Conservation (phyloP, 768 basidiomycete species). For the Amanita fuliginea region DNA sequence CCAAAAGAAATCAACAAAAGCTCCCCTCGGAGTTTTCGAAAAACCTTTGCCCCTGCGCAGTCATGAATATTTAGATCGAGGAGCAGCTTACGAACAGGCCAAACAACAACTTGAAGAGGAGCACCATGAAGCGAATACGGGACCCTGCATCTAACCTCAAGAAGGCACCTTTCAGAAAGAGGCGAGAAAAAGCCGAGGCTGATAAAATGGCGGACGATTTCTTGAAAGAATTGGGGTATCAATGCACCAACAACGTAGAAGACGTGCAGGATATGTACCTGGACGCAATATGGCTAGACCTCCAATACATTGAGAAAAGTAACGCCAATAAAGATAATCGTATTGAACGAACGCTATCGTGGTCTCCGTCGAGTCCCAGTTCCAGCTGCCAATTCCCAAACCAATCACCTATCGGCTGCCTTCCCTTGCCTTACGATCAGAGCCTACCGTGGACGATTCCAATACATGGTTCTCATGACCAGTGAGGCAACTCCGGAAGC, state of each 20-base stretch:
- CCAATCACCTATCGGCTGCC: slow-evolving; percentile 9
- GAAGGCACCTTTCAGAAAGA: too few species aligned
- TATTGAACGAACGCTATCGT: too few species aligned
- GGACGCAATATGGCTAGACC: too few species aligned
- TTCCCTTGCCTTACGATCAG: slow-evolving; percentile 7
- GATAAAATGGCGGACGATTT: slow-evolving; percentile 65
- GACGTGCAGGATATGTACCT: too few species aligned
- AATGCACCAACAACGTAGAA: slow-evolving; percentile 16
- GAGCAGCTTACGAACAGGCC: slow-evolving; percentile 91
- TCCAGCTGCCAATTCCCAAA: slow-evolving; percentile 8
- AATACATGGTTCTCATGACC: too few species aligned
- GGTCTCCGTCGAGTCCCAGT: too few species aligned
- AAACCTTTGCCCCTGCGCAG: slow-evolving; percentile 66
- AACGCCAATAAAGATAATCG: too few species aligned
- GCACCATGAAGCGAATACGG: slow-evolving; percentile 83
- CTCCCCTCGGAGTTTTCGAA: slow-evolving; percentile 36
- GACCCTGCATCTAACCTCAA: slow-evolving; percentile 76
- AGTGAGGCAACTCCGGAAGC: slow-evolving; percentile 39
- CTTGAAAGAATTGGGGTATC: slow-evolving; percentile 59
- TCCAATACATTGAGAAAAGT: too few species aligned
- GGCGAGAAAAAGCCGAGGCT: slow-evolving; percentile 34
- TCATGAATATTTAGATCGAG: slow-evolving; percentile 83
- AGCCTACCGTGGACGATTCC: slow-evolving; percentile 12
- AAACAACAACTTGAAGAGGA: slow-evolving; percentile 86
- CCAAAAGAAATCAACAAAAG: slow-evolving; percentile 44